phyloP scores from a whole-genome alignment of 352 stramenopile genomes.

The Globisporangium radiosum region DNA sequence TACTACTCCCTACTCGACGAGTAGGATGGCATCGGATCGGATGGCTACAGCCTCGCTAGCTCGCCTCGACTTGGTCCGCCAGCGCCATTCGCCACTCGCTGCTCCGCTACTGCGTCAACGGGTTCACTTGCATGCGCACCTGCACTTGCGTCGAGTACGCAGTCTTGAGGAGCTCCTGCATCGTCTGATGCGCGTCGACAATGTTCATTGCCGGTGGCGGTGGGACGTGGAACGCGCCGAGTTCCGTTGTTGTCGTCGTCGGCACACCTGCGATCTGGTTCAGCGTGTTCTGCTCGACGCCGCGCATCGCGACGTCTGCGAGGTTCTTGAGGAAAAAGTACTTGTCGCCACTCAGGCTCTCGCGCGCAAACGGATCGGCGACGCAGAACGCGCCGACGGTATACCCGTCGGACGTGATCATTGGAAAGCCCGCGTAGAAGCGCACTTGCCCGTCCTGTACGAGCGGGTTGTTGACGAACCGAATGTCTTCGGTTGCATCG shows the following conservation, averaged over 20 bases:
- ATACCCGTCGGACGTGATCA: slow-evolving; percentile 59
- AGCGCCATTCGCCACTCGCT: too few species aligned
- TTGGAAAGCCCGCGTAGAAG: slow-evolving; percentile 79
- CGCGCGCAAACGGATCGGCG: slow-evolving; percentile 67
- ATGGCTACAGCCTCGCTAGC: too few species aligned
- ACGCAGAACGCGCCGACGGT: slow-evolving; percentile 73
- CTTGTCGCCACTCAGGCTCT: slow-evolving; percentile 71
- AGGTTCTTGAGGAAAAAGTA: slow-evolving; percentile 81
- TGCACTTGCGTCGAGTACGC: slow-evolving; percentile 80
- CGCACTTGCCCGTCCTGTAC: slow-evolving; percentile 68
- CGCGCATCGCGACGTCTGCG: slow-evolving; percentile 64
- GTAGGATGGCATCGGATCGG: too few species aligned
- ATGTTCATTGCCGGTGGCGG: slow-evolving; percentile 57
- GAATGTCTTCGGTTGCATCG: slow-evolving; percentile 71
- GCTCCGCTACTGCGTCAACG: slow-evolving; percentile 21
- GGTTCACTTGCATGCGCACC: slow-evolving; percentile 77
- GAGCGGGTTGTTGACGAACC: slow-evolving; percentile 75
- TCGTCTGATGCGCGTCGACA: slow-evolving; percentile 56
- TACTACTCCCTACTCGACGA: too few species aligned
- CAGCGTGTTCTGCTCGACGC: slow-evolving; percentile 76
- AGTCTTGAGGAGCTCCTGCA: slow-evolving; percentile 80
- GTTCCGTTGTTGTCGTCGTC: slow-evolving; percentile 11
- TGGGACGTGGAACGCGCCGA: slow-evolving; percentile 27
- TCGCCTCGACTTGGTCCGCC: too few species aligned
- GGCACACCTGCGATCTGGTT: slow-evolving; percentile 23